Evolutionary conservation across 2,329 filamentous ascomycete genomes (phyloP).

Genomic region (Cladosporium oxysporum): DNA sequence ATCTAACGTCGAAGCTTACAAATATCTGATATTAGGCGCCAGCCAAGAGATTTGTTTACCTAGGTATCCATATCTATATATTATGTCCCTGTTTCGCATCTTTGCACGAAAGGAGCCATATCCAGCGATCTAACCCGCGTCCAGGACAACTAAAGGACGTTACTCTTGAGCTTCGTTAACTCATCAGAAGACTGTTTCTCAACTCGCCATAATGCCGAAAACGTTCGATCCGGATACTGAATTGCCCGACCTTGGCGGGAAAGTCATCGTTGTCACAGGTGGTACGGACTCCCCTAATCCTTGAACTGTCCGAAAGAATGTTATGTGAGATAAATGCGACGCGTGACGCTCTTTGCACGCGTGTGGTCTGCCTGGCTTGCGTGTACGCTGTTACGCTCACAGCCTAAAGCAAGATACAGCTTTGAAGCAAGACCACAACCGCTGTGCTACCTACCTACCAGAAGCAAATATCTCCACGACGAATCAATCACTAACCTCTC

Average conservation of each 20-base stretch:
- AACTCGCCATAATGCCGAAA: background rate
- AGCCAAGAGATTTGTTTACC: background rate
- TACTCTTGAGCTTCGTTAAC: background rate
- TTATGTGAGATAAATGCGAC: background rate
- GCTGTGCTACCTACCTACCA: background rate
- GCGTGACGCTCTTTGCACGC: background rate
- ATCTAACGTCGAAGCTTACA: background rate
- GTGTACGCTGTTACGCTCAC: background rate
- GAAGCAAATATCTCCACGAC: background rate
- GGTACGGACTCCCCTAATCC: constrained; percentile 22
- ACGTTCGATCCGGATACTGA: constrained; percentile 26
- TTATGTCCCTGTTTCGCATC: background rate
- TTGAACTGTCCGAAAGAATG: background rate
- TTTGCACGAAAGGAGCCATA: background rate
- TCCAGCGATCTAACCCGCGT: background rate
- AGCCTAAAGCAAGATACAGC: background rate
- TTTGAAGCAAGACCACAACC: background rate
- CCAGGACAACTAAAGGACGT: background rate
- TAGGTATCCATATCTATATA: background rate
- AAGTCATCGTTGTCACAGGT: constrained; percentile 49
- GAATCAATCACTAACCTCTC: background rate
- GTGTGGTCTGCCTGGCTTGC: no score
- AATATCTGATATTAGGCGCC: background rate
- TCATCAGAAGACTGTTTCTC: background rate
- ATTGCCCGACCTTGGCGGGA: constrained; percentile 45